Conservation (phyloP, 2,329 filamentous ascomycete species). For the Aspergillus sp. region DNA sequence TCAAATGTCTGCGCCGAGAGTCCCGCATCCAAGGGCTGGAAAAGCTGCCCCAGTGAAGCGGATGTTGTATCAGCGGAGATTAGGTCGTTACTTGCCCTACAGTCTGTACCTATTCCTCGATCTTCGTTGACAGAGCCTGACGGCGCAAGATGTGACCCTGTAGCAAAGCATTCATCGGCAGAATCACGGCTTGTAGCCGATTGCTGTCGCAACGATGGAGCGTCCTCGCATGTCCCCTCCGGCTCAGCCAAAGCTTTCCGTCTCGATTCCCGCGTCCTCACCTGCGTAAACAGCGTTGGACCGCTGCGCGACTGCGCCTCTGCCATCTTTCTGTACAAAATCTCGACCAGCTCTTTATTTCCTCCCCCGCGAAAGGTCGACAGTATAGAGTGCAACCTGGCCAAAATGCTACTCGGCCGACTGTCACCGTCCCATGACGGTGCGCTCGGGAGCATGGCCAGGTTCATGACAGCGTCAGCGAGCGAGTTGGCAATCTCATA, state of each 20-base stretch:
- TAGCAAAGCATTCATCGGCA: too few species aligned
- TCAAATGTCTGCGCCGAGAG: background rate
- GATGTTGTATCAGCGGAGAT: too few species aligned
- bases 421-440: constrained; percentile 16
- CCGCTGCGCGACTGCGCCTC: constrained; percentile 14
- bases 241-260: background rate
- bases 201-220: too few species aligned
- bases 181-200: too few species aligned
- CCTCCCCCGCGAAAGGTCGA: constrained; percentile 20
- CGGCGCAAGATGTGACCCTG: too few species aligned
- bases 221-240: too few species aligned
- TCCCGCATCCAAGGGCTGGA: background rate
- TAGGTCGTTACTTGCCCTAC: too few species aligned
- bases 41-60: too few species aligned
- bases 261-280: background rate
- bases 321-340: constrained; percentile 24
- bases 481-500: constrained; percentile 26
- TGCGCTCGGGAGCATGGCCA: constrained; percentile 12
- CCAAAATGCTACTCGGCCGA: constrained; percentile 20
- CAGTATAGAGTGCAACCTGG: constrained; percentile 20
- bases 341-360: constrained; percentile 19
- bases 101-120: too few species aligned
- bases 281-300: background rate
- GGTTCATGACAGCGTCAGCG: constrained; percentile 21
- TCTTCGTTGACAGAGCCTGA: too few species aligned